These are phyloP conservation scores for Aspergillus egyptiacus DNA, from an alignment of 495 filamentous ascomycete genomes.

Conservation along the genomic window DNA sequence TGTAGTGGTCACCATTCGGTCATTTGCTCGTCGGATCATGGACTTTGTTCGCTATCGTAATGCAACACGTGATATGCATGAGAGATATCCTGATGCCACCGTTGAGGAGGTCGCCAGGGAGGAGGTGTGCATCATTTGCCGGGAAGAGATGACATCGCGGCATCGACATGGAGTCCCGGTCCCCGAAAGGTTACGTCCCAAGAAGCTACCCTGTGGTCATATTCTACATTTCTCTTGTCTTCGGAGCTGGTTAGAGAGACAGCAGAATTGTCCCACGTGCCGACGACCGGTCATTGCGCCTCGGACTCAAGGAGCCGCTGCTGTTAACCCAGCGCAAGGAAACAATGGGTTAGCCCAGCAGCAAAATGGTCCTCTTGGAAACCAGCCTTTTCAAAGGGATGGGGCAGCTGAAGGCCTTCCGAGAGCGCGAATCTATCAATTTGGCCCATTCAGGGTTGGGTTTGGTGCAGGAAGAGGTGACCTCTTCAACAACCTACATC, in stretches of 20 bases:
- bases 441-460: constrained; percentile 53
- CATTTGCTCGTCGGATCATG: constrained; percentile 78
- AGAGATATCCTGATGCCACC: constrained; percentile 86
- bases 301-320: constrained; percentile 24
- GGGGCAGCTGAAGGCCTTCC: constrained; percentile 31
- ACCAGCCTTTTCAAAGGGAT: constrained; percentile 27
- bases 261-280: constrained; percentile 96
- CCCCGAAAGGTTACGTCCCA: constrained; percentile 80
- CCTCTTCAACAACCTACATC: constrained; percentile 47
- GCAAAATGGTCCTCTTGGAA: constrained; percentile 27
- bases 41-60: constrained; percentile 85
- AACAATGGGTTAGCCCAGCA: constrained; percentile 25
- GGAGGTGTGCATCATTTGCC: constrained; percentile 94
- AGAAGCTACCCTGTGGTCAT: constrained; percentile 94
- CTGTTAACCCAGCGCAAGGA: constrained; percentile 23
- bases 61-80: constrained; percentile 86
- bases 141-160: constrained; percentile 89
- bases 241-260: constrained; percentile 94
- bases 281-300: constrained; percentile 62
- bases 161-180: constrained; percentile 34
- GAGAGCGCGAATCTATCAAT: constrained; percentile 45
- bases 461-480: constrained; percentile 51
- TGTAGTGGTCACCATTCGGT: constrained; percentile 85
- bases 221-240: constrained; percentile 92
- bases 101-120: constrained; percentile 77